These are phyloP conservation scores for Pseudopediastrum boryanum DNA, from an alignment of 139 green algal genomes.

Conservation along the genomic window DNA sequence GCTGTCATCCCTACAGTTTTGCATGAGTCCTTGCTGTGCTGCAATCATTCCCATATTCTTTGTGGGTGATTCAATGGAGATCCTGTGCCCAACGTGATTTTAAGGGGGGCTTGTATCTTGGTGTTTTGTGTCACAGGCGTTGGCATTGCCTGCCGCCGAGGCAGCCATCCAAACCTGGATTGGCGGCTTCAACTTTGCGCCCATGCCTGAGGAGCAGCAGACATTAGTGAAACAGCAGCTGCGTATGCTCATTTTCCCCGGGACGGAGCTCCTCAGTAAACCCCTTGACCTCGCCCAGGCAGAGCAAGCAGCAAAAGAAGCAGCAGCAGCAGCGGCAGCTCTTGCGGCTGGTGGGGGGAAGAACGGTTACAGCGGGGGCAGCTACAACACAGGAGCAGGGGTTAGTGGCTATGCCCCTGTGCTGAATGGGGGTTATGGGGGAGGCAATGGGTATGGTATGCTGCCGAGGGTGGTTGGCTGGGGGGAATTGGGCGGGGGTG, in stretches of 20 bases:
- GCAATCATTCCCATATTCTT: too few relatives aligned
- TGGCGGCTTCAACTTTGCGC: constrained; percentile 58
- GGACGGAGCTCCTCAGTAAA: constrained; percentile 55
- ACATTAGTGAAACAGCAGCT: constrained; percentile 64
- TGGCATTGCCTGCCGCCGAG: constrained; percentile 45
- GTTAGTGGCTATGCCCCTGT: neutral
- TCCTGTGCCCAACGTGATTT: too few relatives aligned
- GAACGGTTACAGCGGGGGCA: neutral
- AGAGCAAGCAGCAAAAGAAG: neutral
- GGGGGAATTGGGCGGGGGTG: too few relatives aligned
- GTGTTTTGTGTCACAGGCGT: too few relatives aligned
- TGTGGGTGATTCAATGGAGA: too few relatives aligned
- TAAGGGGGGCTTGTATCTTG: too few relatives aligned
- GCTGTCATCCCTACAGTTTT: too few relatives aligned
- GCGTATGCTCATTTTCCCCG: constrained; percentile 83
- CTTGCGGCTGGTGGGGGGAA: neutral
- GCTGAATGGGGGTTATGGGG: neutral
- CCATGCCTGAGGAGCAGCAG: constrained; percentile 49
- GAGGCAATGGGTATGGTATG: too few relatives aligned
- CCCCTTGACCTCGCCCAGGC: neutral
- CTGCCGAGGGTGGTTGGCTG: too few relatives aligned
- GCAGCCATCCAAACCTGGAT: constrained; percentile 62
- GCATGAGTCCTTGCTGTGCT: too few relatives aligned
- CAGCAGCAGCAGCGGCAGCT: neutral
- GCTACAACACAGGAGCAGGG: neutral